Percentiles rank a stretch among this genome's conserved stretches.
Evolutionary conservation across 306 rosid species (phyloP).

Genomic region (Betula pendula): DNA sequence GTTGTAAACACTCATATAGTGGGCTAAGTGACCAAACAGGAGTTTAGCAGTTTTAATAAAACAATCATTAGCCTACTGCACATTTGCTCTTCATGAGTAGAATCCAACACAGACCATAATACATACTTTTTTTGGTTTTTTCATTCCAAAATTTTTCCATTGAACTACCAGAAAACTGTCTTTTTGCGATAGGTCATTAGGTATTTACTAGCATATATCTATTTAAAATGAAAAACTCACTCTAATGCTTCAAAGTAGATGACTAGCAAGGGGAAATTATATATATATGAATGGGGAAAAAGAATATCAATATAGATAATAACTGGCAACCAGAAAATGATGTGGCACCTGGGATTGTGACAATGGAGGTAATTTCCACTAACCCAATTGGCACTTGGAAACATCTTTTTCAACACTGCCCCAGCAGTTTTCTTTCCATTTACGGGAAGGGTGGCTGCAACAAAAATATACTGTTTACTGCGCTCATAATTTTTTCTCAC

Average conservation of each 20-base stretch:
- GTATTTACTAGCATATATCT: not conserved
- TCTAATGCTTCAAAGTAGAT: constrained; percentile 3
- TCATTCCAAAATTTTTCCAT: not conserved
- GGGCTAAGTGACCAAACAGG: not conserved
- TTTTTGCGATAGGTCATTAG: not conserved
- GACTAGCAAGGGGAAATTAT: constrained; percentile 23
- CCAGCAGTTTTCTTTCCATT: constrained; percentile 98
- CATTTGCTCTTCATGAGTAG: not conserved
- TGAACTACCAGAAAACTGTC: not conserved
- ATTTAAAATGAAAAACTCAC: not conserved
- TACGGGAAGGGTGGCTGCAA: constrained; percentile 95
- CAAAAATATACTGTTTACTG: constrained; percentile 89
- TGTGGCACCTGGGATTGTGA: constrained; percentile 82
- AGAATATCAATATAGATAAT: not conserved
- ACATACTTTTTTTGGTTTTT: too few relatives aligned
- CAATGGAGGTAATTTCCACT: constrained; percentile 89
- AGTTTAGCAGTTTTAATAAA: not conserved
- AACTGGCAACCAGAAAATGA: constrained; percentile 12
- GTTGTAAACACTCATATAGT: not conserved
- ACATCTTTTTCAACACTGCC: constrained; percentile 69
- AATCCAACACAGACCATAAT: not conserved
- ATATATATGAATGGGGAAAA: constrained; percentile 3
- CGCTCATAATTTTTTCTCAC: constrained; percentile 70
- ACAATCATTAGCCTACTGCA: not conserved
- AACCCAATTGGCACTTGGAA: constrained; percentile 87